Conservation (phyloP, 1,284 basidiomycete genomes). For the Psilocybe mexicana region DNA sequence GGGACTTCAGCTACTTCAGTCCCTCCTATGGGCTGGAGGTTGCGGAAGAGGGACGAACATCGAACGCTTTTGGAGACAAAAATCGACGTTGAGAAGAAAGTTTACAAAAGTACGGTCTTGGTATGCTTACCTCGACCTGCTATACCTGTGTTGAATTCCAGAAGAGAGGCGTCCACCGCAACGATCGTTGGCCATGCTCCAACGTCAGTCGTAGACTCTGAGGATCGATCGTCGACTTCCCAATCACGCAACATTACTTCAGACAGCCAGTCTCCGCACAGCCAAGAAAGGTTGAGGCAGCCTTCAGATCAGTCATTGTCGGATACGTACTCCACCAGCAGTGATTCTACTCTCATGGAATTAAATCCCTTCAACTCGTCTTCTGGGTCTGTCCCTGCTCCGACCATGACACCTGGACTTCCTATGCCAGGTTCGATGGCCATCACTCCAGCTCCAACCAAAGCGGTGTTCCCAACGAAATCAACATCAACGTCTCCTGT, state of each 20-base stretch:
- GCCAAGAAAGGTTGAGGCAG: conserved; percentile 1
- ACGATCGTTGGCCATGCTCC: conserved; percentile 10
- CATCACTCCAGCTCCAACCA: conserved; percentile 15
- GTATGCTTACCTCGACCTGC: conserved; percentile 6
- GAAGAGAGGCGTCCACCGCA: conserved; percentile 21
- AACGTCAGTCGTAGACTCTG: neutral
- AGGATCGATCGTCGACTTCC: conserved; percentile 6
- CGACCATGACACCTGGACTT: conserved; percentile 11
- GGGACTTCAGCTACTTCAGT: conserved; percentile 1
- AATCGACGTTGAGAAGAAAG: conserved; percentile 48
- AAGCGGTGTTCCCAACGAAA: conserved; percentile 9
- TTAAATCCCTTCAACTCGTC: neutral
- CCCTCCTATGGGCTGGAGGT: conserved; percentile 44
- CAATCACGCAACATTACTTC: conserved; percentile 7
- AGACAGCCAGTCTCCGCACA: conserved; percentile 9
- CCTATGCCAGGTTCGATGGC: conserved; percentile 26
- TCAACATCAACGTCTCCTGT: neutral
- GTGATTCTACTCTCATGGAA: conserved; percentile 12
- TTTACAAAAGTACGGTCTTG: conserved; percentile 52
- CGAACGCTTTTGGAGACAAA: conserved; percentile 52
- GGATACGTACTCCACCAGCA: conserved; percentile 7
- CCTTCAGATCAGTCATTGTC: conserved; percentile 11
- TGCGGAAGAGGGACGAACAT: conserved; percentile 57
- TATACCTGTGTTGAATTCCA: neutral
- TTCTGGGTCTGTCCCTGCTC: neutral